Conservation (phyloP, 208 protist species). For the Trichomonas tenax region DNA sequence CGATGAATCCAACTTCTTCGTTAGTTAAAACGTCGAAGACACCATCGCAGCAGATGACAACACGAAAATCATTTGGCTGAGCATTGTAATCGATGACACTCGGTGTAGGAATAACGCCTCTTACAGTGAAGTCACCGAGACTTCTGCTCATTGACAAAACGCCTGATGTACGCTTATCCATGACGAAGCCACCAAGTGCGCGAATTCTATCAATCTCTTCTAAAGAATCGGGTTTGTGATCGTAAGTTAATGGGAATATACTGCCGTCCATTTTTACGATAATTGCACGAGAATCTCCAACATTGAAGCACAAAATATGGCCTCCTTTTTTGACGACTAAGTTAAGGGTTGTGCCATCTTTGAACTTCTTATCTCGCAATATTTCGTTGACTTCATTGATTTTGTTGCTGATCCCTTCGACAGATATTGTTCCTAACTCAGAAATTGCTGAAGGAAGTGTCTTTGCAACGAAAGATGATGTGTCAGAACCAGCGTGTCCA, state of each 20-base stretch:
- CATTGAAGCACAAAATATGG: neutral
- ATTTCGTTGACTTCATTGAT: neutral
- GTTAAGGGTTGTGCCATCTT: neutral
- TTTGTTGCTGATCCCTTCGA: neutral
- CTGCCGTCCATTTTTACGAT: neutral
- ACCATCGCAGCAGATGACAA: neutral
- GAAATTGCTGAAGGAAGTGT: neutral
- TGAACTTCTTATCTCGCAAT: neutral
- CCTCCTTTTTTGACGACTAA: neutral
- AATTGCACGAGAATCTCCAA: neutral
- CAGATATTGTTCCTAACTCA: neutral
- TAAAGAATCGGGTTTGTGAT: neutral
- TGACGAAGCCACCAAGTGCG: neutral
- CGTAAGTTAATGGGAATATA: neutral
- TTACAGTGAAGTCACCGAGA: neutral
- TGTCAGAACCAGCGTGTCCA: neutral
- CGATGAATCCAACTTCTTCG: neutral
- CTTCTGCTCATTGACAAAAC: neutral
- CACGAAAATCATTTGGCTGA: neutral
- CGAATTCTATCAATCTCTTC: neutral
- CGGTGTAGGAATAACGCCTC: neutral
- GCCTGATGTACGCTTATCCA: neutral
- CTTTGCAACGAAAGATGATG: neutral
- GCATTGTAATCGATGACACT: neutral
- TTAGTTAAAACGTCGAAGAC: neutral